Evolutionary conservation across 2,329 filamentous ascomycete species (phyloP), one percentile per base, ranked within the genome.

Genomic region (Cercospora sp.): DNA sequence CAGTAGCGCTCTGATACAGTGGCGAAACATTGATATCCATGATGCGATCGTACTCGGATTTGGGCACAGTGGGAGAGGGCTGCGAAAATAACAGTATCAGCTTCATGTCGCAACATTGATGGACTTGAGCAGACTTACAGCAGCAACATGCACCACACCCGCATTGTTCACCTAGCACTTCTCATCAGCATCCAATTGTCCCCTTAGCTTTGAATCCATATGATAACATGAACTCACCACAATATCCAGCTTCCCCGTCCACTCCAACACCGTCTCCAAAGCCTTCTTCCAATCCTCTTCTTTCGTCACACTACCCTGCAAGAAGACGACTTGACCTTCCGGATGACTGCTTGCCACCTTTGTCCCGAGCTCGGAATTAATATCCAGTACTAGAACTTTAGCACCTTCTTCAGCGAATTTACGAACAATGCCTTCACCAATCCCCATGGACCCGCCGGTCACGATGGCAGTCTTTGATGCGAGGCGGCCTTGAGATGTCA

Each of bases 1-100:
- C 73, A 10, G 70, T 65, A n/a, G 75, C 72, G 45, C 70, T 74
- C 51, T 75, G 73, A 67, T 78, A 78, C 37, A 79, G 73, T 24
- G 76, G 74, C 32, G 74, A 73, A 65, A 78, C 72, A 61, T 79
- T 79, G 67, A 77, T 75, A 9, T 70, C 66, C 71, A 79, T 76
- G 63, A 79, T 75, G 49, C 75, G 74, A 65, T 78, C 72, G 57
- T 73, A 79, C 68, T 79, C 77, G 4, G 69, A 68, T 43, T 73
- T 69, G 2, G 77, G 74, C 1, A 79, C 78, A 12, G 72, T 67
- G 7, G 68, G 60, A 1, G 72, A 74, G 1, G 75, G 73, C 72
- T 78, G 67, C 45, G 3, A 5, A 43, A 18, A 18, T 7, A 13
- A n/a, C 0, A 9, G 10, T 4, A 51, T 12, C 4, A 24, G n/a